Evolutionary conservation across 2,329 filamentous ascomycete species (phyloP), one percentile per base, ranked within the genome.

Genomic region (Chaetomium globosum): DNA sequence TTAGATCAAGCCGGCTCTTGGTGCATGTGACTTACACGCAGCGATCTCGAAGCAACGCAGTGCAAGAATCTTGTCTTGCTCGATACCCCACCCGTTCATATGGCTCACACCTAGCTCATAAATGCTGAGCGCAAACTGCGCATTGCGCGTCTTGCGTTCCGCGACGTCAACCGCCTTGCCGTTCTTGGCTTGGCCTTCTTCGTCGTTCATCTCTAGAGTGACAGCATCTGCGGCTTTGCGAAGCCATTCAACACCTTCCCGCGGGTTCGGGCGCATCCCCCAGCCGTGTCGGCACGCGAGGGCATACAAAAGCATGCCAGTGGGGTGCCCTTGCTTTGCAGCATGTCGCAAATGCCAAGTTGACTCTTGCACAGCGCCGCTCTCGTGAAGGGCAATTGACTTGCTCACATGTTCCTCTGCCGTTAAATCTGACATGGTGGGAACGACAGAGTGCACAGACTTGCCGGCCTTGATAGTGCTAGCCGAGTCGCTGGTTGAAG

Each of bases 51-150:
- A 99, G 75, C 95, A 99, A 61, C 93, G 86, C 73, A 99, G 78
- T 0, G 93, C 95, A 65, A 98, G 83, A 5, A 85, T 80, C 76
- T 95, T 96, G 75, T 99, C 95, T 77, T 96, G 93, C 71, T 94
- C 88, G 48, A 96, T 96, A 19, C 95, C 95, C 95, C 95, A 99
- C 5, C 95, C 95, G 72, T 99, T 97, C 87, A 97, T 93, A 75
- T 98, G 94, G 75, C 92, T 96, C 30, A 97, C 93, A 3, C 95
- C 95, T 28, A 99, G 83, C 79, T 99, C 95, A 72, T 99, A 99
- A 61, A 98, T 93, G 72, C 93, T 95, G 53, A 98, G 83, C 0
- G 94, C 95, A 76, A 98, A 97, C 73, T 98, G 94, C 12, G 93
- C 93, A 73, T 93, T 92, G 68, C 93, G 89, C 6, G 91, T 89